These are phyloP conservation scores for Blepharisma stoltei DNA, from an alignment of 73 alveolate species.

Conservation along the genomic window DNA sequence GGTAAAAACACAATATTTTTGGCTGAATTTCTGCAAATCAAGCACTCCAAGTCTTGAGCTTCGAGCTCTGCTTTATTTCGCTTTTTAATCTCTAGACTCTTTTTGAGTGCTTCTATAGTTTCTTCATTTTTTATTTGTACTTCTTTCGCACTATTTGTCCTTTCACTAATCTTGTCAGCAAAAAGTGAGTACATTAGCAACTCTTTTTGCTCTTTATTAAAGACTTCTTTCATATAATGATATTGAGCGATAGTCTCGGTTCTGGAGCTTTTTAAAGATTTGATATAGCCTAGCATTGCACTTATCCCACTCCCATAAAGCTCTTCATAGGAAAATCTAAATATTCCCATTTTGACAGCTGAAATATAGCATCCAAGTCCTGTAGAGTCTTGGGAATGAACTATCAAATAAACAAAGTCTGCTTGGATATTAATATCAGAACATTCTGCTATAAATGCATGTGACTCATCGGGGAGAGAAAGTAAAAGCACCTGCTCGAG, in stretches of 20 bases:
- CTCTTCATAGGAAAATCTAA: background rate
- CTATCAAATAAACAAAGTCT: background rate
- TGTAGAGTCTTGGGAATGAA: background rate
- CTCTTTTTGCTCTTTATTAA: no score
- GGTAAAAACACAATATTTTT: slow-evolving; percentile 18
- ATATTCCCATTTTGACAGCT: background rate
- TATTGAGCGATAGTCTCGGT: background rate
- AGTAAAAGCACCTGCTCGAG: no score
- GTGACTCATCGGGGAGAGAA: no score
- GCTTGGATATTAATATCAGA: no score
- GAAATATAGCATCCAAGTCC: slow-evolving; percentile 8
- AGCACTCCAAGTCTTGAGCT: background rate
- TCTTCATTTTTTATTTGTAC: background rate
- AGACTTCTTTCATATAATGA: no score
- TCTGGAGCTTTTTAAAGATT: background rate
- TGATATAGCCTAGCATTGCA: background rate
- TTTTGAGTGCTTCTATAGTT: background rate
- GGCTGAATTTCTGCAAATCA: background rate
- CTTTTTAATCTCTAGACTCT: background rate
- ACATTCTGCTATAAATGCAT: no score
- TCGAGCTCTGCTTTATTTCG: background rate
- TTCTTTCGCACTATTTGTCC: background rate
- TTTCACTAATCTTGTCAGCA: background rate
- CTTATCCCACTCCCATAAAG: background rate
- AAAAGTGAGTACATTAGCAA: no score